Base-by-base conservation (phyloP, 2,329 filamentous ascomycete species). In the Aspergillus viridinutans region DNA sequence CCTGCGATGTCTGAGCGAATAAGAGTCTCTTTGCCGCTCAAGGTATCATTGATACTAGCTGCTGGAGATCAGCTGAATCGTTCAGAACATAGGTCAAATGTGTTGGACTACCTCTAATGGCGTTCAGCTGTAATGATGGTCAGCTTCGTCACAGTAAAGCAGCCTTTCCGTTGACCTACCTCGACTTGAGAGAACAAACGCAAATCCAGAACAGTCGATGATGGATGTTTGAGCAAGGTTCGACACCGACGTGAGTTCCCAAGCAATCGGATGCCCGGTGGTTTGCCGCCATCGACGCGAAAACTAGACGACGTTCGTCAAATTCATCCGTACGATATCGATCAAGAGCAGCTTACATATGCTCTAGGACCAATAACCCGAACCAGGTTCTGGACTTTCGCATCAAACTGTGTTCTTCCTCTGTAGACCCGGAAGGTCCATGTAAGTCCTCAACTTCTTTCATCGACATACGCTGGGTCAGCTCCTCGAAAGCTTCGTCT, bases 101-200 rank as follows among this genome's bases (percentile, higher is more conserved):
- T 7, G 8, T 4, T 53, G 14, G 14, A 3, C 5, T 56, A 71
- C 69, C 69, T 64, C 77, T 69, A 4, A 79, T 67, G 8, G 75
- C 68, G 52, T 80, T 80, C 14, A 80, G 66, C 67, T 80, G 45
- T 42, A 32, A 40, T 28, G 14, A 12, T 1, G 20, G 29, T 61
- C 14, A 65, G 58, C 35, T 58, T 50, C 8, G 58, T 23, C 1
- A 6, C 12, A 40, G 1, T 14, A 9, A 52, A 9, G 49, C 0
- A 14, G 1, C 1, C 9, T 20, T 4, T 21, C 50, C 20, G 4
- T 54, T 42, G 25, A 49, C 58, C 40, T 60, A 72, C 69, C 67
- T 80, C 81, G 3, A 83, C 76, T 58, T 84, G 81, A 2, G 81
- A 79, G 35, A 83, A 75, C 0, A 84, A 67, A 6, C 80, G 78